A percentile compares a stretch with the other conserved stretches of the same genome.
These are phyloP conservation scores for Aspergillus awamori DNA, from an alignment of 2,329 filamentous ascomycete species.

Conservation along the genomic window DNA sequence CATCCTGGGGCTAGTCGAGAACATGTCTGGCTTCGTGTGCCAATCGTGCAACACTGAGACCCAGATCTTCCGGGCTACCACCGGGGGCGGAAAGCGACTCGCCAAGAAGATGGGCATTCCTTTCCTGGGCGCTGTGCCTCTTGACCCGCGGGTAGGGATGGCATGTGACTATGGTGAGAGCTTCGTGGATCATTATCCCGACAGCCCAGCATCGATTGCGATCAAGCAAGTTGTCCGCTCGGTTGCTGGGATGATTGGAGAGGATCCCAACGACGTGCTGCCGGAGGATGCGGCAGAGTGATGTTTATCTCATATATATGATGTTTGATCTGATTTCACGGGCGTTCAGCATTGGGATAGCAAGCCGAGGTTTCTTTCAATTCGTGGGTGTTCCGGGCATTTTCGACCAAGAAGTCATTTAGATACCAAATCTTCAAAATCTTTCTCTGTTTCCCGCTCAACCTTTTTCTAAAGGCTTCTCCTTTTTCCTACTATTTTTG, in stretches of 20 bases:
- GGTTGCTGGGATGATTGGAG: constrained; percentile 67
- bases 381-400: constrained; percentile 20
- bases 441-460: not conserved
- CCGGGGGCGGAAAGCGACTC: constrained; percentile 78
- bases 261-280: constrained; percentile 58
- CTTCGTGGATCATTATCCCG: constrained; percentile 90
- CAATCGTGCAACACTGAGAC: constrained; percentile 79
- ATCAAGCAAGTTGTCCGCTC: constrained; percentile 78
- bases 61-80: constrained; percentile 89
- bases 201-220: constrained; percentile 85
- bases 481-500: not conserved
- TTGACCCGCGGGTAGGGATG: constrained; percentile 94
- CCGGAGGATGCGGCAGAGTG: constrained; percentile 37
- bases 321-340: constrained; percentile 18
- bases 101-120: constrained; percentile 85
- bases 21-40: constrained; percentile 97
- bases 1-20: constrained; percentile 89
- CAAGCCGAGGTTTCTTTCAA: not conserved
- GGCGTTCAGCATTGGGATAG: constrained; percentile 27
- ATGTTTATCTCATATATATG: constrained; percentile 14
- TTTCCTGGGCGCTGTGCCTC: constrained; percentile 84
- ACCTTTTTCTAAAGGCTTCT: not conserved
- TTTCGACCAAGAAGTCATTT: constrained; percentile 24
- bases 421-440: constrained; percentile 17
- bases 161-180: constrained; percentile 97